Evolutionary conservation across 2,329 filamentous ascomycete species (phyloP).

Genomic region (Fusarium sp.): DNA sequence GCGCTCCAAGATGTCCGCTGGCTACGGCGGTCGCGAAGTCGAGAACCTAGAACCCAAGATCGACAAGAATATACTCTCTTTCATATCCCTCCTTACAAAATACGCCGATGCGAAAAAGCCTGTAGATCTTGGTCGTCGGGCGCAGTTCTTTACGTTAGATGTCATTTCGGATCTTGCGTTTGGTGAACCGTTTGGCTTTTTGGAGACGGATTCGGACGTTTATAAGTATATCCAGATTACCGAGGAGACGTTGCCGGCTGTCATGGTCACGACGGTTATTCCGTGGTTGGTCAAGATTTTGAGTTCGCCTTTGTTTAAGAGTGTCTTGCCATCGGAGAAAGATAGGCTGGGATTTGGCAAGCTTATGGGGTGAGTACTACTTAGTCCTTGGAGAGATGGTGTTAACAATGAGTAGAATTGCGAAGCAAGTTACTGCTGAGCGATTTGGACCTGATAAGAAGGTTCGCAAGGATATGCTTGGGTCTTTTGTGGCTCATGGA

Average conservation of each 20-base stretch:
- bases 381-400: fast-evolving
- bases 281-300: slow-evolving; percentile 56
- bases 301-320: slow-evolving; percentile 54
- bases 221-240: slow-evolving; percentile 60
- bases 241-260: slow-evolving; percentile 55
- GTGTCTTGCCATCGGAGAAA: slow-evolving; percentile 54
- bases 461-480: slow-evolving; percentile 47
- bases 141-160: slow-evolving; percentile 64
- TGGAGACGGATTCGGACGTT: slow-evolving; percentile 58
- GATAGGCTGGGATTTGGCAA: slow-evolving; percentile 54
- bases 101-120: slow-evolving; percentile 16
- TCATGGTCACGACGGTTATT: slow-evolving; percentile 57
- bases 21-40: slow-evolving; percentile 66
- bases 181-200: slow-evolving; percentile 59
- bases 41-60: slow-evolving; percentile 60
- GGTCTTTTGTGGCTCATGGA: slow-evolving; percentile 46
- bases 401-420: slow-evolving; percentile 34
- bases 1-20: slow-evolving; percentile 61
- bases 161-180: slow-evolving; percentile 64
- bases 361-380: slow-evolving; percentile 56
- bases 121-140: slow-evolving; percentile 58
- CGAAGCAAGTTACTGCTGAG: slow-evolving; percentile 45
- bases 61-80: slow-evolving; percentile 58
- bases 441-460: slow-evolving; percentile 44
- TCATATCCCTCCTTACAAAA: slow-evolving; percentile 51